Evolutionary conservation across 768 basidiomycete species (phyloP), one percentile per base, ranked within the genome.

Genomic region (Leccinum sublutescens): DNA sequence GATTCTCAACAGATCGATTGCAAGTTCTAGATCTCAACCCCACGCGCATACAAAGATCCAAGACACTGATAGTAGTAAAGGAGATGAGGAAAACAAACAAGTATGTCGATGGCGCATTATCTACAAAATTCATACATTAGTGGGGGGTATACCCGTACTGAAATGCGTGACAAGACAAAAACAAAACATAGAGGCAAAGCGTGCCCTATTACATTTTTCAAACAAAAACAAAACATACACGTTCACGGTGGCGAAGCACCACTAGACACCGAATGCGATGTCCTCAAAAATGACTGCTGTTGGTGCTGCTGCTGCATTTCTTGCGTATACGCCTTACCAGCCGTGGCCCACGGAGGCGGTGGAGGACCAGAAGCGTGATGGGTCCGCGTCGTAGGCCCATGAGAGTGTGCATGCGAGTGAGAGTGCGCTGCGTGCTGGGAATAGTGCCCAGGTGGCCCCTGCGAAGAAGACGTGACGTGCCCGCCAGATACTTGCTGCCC

Each of bases 231-330:
- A 33, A 33, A 33, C n/a, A 48, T 48, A 21, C 47, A 27, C 7
- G 9, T n/a, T 68, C 63, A 71, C 31, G 66, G 67, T 3, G 76
- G 75, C 9, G 76, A 76, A 5, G 74, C 70, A 10, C 71, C 74
- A 9, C 71, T 74, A 53, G 76, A 77, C 53, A 72, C 74, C 29
- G 77, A 74, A 45, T 80, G 80, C 47, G 80, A 77, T 34, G 77
- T 74, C 17, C 80, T 74, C 68, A 81, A 74, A 63, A 82, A 82
- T 21, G 80, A 80, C 58, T 80, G 81, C 31, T 80, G 79, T 47
- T 33, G 33, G 33, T 33, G 33, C 31, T 76, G 71, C 9, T 78
- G 68, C 50, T 58, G 72, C 62, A 61, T 58, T 15, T 71, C 66
- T 5, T 63, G 62, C 12, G 59, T 55, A 7, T 69, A 70, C 10